A percentile compares a stretch with the other conserved stretches of the same genome.
phyloP scores from a whole-genome alignment of 1,284 basidiomycete genomes.

The Volvariella volvacea region DNA sequence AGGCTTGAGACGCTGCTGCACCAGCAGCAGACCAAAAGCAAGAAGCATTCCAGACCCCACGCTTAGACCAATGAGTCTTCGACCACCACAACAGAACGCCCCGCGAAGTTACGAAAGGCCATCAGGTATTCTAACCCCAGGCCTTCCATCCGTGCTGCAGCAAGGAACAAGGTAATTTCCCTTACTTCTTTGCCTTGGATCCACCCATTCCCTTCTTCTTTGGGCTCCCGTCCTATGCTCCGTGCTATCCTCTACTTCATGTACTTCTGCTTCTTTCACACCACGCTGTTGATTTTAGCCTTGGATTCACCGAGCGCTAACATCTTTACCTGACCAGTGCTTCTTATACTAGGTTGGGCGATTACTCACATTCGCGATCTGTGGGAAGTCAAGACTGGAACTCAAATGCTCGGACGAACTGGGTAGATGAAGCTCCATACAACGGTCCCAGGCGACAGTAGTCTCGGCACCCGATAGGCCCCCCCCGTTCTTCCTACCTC shows the following conservation, averaged over 20 bases:
- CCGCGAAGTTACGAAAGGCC: not conserved
- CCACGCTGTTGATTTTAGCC: slow-evolving; percentile 1
- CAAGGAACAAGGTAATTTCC: not conserved
- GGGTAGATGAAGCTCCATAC: slow-evolving; percentile 40
- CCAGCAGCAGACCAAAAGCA: slow-evolving; percentile 9
- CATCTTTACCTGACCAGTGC: slow-evolving; percentile 11
- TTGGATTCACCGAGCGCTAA: slow-evolving; percentile 2
- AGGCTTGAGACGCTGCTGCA: slow-evolving; percentile 25
- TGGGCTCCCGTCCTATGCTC: not conserved
- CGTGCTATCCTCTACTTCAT: too few species aligned
- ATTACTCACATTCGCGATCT: slow-evolving; percentile 16
- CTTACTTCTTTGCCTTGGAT: not conserved
- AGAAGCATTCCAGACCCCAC: not conserved
- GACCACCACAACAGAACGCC: not conserved
- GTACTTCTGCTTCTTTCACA: not conserved
- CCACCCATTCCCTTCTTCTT: not conserved
- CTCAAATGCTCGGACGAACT: slow-evolving; percentile 26
- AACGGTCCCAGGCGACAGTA: slow-evolving; percentile 28
- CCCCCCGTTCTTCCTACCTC: slow-evolving; percentile 4
- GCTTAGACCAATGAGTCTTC: not conserved
- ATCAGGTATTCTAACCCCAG: not conserved
- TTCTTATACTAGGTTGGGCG: slow-evolving; percentile 21
- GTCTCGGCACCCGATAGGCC: too few species aligned
- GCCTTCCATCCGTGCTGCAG: not conserved
- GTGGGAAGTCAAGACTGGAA: slow-evolving; percentile 15